Conservation (phyloP, 176 grass and related monocot genomes). For the Miscanthus lutarioriparius region DNA sequence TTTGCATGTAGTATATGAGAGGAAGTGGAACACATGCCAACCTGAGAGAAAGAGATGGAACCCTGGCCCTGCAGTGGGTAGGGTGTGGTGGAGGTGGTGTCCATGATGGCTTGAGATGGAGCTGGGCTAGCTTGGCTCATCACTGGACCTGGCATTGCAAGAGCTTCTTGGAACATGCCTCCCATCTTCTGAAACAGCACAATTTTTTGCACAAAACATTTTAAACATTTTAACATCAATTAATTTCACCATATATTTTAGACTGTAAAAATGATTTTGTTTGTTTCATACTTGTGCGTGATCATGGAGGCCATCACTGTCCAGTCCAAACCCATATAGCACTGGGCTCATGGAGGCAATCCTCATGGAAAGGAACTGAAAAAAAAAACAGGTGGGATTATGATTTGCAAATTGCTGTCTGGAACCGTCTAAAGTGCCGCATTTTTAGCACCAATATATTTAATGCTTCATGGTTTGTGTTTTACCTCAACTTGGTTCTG, state of each 20-base stretch:
- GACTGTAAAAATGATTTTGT: not conserved
- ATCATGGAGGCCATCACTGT: slow-evolving; percentile 46
- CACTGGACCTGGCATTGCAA: slow-evolving; percentile 49
- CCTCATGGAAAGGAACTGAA: slow-evolving; percentile 97
- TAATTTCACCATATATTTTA: not conserved
- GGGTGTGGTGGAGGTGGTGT: slow-evolving; percentile 38
- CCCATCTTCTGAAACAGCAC: slow-evolving; percentile 59
- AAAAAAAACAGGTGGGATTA: not conserved
- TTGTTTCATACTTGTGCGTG: slow-evolving; percentile 51
- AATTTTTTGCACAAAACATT: not conserved
- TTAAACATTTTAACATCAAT: slow-evolving; percentile 5
- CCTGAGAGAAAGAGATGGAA: slow-evolving; percentile 58
- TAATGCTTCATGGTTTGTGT: not conserved
- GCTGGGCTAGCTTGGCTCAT: slow-evolving; percentile 44
- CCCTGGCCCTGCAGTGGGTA: slow-evolving; percentile 57
- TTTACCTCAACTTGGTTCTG: slow-evolving; percentile 98
- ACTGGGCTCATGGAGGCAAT: slow-evolving; percentile 78
- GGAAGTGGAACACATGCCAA: slow-evolving; percentile 10
- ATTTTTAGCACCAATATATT: slow-evolving; percentile 6
- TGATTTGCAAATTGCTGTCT: not conserved
- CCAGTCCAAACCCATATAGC: slow-evolving; percentile 62
- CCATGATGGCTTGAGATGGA: slow-evolving; percentile 57
- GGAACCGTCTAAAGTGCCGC: not conserved
- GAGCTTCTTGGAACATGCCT: slow-evolving; percentile 52
- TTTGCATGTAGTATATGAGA: slow-evolving; percentile 26